Base-by-base conservation (phyloP, 148 eudicot species). In the Amaranthus cruentus region DNA sequence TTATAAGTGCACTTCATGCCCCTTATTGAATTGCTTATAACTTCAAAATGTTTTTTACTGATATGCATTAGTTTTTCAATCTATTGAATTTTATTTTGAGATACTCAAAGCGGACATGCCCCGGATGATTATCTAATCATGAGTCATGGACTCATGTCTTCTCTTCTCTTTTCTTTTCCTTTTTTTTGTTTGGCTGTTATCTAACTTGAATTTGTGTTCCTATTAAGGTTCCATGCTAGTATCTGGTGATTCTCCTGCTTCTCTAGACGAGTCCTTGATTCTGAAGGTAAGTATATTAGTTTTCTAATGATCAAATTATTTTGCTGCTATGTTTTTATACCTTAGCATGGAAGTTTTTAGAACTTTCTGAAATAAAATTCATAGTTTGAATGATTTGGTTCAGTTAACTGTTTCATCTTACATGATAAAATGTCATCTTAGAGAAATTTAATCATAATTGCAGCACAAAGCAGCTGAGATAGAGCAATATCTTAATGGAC, bases 401-500 rank as follows among this genome's bases (percentile, higher is more conserved):
- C 7, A 68, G 50, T 54, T 51, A 46, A 55, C 74, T 49, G 54
- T 55, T 49, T 57, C 57, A 21, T 56, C 9, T 55, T 28, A 65
- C 14, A 53, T 14, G 61, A 53, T 53, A 65, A 18, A 61, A 46
- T 10, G 9, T 55, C 38, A 68, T 73, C 75, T 75, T 73, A 78
- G 21, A 76, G 71, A 56, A 67, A 69, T 54, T 58, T 8, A 38
- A 13, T 63, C 56, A 7, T 70, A 71, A 76, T 81, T 87, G 90
- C 96, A 95, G 97, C 81, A 82, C 15, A 92, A 88, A 74, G 62
- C 96, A 21, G 83, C 78, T 69, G 91, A 90, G 79, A 69, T 92
- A 70, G 88, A 83, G 79, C 85, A 81, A 65, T 74, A 79, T 81
- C 73, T 92, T 66, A 67, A 81, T 57, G 97, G 97, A 72, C 83